Evolutionary conservation across 2,329 filamentous ascomycete genomes (phyloP).

Genomic region (Stemphylium beticola): DNA sequence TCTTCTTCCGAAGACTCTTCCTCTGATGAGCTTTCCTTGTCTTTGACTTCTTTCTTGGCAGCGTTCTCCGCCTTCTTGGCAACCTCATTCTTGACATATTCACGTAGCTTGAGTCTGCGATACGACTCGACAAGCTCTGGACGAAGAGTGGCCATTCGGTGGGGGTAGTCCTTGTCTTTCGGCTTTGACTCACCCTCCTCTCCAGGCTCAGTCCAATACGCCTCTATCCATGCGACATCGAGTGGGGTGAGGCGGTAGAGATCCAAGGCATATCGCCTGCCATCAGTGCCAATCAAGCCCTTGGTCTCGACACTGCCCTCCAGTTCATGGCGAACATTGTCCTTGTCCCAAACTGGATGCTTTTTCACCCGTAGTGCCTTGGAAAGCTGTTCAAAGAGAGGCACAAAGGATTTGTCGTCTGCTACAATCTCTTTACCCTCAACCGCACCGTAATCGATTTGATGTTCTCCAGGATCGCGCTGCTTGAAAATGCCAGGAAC

Average conservation of each 20-base stretch:
- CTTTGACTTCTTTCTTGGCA: conserved; percentile 49
- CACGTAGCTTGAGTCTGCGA: conserved; percentile 82
- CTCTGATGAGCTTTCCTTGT: conserved; percentile 39
- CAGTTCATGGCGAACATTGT: conserved; percentile 84
- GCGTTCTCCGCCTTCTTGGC: conserved; percentile 48
- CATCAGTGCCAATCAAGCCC: conserved; percentile 94
- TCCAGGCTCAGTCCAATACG: conserved; percentile 60
- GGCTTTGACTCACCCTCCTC: conserved; percentile 57
- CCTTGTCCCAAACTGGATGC: conserved; percentile 98
- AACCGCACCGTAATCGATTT: conserved; percentile 98
- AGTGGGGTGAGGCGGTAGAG: conserved; percentile 93
- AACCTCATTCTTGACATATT: conserved; percentile 83
- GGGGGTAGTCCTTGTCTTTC: conserved; percentile 72
- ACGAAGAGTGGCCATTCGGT: conserved; percentile 93
- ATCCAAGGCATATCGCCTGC: conserved; percentile 96
- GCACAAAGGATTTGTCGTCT: conserved; percentile 82
- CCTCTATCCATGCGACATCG: conserved; percentile 89
- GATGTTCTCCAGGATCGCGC: conserved; percentile 94
- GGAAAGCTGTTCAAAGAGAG: conserved; percentile 87
- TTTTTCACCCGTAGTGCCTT: conserved; percentile 90
- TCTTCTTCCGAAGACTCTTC: conserved; percentile 34
- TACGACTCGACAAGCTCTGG: conserved; percentile 89
- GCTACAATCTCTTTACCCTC: conserved; percentile 96
- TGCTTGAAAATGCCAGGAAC: conserved; percentile 99
- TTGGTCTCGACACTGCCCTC: conserved; percentile 98